Evolutionary conservation across 192 early-diverging fungal genomes (phyloP).

Genomic region (Geranomyces michiganensis): DNA sequence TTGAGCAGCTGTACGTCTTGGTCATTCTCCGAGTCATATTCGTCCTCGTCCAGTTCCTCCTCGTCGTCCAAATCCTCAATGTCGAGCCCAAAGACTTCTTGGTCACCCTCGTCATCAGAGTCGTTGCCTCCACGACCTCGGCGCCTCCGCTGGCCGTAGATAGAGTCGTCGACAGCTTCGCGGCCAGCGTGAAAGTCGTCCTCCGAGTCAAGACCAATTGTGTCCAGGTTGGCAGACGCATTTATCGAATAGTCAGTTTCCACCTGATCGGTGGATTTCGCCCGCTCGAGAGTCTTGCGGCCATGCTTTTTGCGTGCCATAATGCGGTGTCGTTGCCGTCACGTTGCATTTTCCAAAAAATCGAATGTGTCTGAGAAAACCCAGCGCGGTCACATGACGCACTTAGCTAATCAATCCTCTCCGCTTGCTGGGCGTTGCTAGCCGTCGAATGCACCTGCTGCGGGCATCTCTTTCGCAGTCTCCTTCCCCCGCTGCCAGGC

Average conservation of each 20-base stretch:
- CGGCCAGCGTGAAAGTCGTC: conserved; percentile 50
- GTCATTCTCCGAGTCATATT: conserved; percentile 38
- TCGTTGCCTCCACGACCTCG: conserved; percentile 34
- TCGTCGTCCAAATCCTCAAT: conserved; percentile 43
- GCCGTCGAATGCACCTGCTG: no score
- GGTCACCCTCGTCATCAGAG: conserved; percentile 68
- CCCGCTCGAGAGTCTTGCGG: conserved; percentile 9
- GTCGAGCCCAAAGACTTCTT: conserved; percentile 78
- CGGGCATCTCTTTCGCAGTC: no score
- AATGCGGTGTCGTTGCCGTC: not conserved
- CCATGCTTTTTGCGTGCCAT: conserved; percentile 33
- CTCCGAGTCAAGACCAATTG: conserved; percentile 38
- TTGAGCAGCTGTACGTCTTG: conserved; percentile 45
- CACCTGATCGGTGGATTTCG: not conserved
- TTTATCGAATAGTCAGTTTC: conserved; percentile 24
- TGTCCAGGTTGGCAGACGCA: conserved; percentile 31
- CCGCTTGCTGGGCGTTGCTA: no score
- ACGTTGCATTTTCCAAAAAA: no score
- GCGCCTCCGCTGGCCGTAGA: not conserved
- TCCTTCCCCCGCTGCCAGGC: no score
- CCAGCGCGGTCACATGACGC: no score
- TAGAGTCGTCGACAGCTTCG: conserved; percentile 32
- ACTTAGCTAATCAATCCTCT: no score
- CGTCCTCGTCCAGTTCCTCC: conserved; percentile 25
- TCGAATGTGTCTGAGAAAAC: no score